Percentiles rank a stretch among this genome's conserved stretches.
phyloP scores from a whole-genome alignment of 257 asterid genomes.

The Apocynum venetum region DNA sequence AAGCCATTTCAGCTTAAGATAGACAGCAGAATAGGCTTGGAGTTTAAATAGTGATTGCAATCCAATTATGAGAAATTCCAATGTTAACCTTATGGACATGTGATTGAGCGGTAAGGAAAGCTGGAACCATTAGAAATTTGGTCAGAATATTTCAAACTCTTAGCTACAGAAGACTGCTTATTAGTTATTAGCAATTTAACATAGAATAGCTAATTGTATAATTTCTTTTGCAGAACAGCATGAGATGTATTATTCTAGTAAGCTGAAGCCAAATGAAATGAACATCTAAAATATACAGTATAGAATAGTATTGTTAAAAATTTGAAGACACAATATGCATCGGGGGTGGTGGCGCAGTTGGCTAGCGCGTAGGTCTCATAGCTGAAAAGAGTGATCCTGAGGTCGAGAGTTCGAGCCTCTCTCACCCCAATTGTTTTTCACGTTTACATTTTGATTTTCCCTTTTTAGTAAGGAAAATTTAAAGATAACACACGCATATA shows the following conservation, averaged over 20 bases:
- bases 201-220: too few species aligned
- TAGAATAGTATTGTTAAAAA: too few species aligned
- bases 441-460: too few species aligned
- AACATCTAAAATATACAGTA: too few species aligned
- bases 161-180: not conserved
- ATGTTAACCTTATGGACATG: not conserved
- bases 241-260: too few species aligned
- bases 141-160: not conserved
- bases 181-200: too few species aligned
- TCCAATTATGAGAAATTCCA: not conserved
- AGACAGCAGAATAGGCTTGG: not conserved
- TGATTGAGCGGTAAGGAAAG: not conserved
- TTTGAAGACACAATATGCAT: too few species aligned
- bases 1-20: not conserved
- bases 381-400: conserved; percentile 22
- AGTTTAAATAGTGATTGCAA: not conserved
- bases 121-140: not conserved
- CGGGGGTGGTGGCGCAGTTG: conserved; percentile 98
- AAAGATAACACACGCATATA: too few species aligned
- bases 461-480: too few species aligned
- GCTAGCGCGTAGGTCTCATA: conserved; percentile 99
- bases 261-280: too few species aligned
- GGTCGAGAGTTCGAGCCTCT: conserved; percentile 6
- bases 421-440: not conserved
- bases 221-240: too few species aligned